Evolutionary conservation across 768 basidiomycete genomes (phyloP).

Genomic region (Boletus subparvulus): DNA sequence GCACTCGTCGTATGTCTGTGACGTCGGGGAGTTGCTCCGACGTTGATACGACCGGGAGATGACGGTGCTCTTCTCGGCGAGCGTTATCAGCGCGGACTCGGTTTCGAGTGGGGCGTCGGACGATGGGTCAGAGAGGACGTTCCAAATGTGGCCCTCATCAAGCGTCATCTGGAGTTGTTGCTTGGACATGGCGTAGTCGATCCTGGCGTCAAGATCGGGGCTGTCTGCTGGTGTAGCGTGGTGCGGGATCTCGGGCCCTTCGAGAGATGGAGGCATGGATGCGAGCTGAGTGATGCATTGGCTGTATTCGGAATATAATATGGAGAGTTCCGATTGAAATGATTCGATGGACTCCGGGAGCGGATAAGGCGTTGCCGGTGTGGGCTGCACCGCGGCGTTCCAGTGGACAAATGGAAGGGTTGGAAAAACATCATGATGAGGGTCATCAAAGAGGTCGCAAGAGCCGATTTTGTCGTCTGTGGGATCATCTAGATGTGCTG

Average conservation of each 20-base stretch:
- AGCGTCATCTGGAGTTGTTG: conserved; percentile 56
- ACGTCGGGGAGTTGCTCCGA: conserved; percentile 59
- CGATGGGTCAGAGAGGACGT: conserved; percentile 32
- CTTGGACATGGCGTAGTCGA: conserved; percentile 57
- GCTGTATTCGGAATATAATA: conserved; percentile 50
- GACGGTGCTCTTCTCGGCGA: conserved; percentile 51
- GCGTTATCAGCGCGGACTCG: conserved; percentile 26
- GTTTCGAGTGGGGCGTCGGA: conserved; percentile 20
- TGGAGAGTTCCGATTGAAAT: conserved; percentile 40
- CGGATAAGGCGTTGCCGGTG: background rate
- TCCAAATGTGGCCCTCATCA: conserved; percentile 66
- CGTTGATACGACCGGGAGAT: conserved; percentile 68
- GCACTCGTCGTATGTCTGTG: conserved; percentile 66
- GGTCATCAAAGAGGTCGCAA: conserved; percentile 13
- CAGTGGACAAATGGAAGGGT: conserved; percentile 26
- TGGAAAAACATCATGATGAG: conserved; percentile 12
- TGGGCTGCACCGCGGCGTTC: conserved; percentile 23
- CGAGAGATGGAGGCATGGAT: conserved; percentile 36
- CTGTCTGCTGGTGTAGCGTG: conserved; percentile 1
- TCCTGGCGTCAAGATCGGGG: conserved; percentile 35
- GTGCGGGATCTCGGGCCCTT: conserved; percentile 13
- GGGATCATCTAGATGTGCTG: conserved; percentile 6
- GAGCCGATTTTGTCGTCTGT: conserved; percentile 4
- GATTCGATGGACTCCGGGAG: conserved; percentile 23
- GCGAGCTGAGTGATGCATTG: conserved; percentile 46